Evolutionary conservation across 2,329 filamentous ascomycete genomes (phyloP), one percentile per base, ranked within the genome.

Genomic region (Aspergillus sp.): DNA sequence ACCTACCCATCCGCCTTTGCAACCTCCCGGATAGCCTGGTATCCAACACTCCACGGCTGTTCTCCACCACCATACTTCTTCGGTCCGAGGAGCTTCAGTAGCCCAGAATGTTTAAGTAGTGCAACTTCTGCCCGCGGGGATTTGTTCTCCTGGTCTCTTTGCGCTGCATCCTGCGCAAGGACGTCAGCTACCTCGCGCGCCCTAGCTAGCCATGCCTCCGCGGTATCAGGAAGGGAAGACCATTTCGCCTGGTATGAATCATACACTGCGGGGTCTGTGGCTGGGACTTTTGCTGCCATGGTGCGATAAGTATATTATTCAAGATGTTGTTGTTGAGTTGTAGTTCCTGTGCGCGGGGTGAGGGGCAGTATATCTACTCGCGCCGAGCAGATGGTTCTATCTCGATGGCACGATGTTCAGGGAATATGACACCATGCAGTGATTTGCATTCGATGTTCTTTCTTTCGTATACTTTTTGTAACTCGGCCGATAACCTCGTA

Each of bases 1-100:
- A 1, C 27, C 27, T 62, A 85, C 78, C 86, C 86, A 68, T 89
- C 86, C 0, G 78, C 82, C 64, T 86, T 86, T 1, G 87, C 84
- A 6, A 89, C 82, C 57, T 87, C 84, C 0, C 86, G 78, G 27
- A 88, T 86, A 0, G 75, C 76, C 64, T 82, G 82, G 64, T 86
- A 88, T 0, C 76, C 86, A 2, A 85, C 77, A 31, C 76, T 76
- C 82, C 82, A 84, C 2, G 71, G 68, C 64, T 85, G 77, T 7
- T 75, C 82, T 40, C 82, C 82, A 9, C 82, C 82, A 14, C 82
- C 82, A 61, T 81, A 82, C 56, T 77, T 75, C 62, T 72, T 74
- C 0, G 78, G 78, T 0, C 82, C 82, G 0, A 84, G 71, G 3
- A 83, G 60, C 59, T 82, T 84, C 8, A 81, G 66, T 11, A 85